A percentile compares a stretch with the other conserved stretches of the same genome.
These are phyloP conservation scores for Speleostelium caveatum DNA, from an alignment of 78 protist genomes.

Conservation along the genomic window DNA sequence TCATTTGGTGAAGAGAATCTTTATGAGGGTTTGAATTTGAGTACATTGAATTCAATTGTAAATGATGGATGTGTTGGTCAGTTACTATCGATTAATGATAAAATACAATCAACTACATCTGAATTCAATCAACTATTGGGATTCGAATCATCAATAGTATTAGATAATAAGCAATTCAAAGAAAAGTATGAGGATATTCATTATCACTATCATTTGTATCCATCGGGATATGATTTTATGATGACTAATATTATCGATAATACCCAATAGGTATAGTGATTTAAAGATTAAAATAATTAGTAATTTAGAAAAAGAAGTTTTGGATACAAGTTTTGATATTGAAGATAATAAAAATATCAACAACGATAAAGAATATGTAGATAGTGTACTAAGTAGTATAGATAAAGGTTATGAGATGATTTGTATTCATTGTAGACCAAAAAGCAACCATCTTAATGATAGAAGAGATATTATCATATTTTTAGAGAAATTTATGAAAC, in stretches of 20 bases:
- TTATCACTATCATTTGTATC: neutral
- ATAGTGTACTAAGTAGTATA: neutral
- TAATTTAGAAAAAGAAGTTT: conserved; percentile 6
- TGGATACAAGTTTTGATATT: neutral
- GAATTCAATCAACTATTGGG: conserved; percentile 61
- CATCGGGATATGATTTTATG: no score
- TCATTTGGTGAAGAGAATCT: conserved; percentile 3
- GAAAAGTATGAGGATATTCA: conserved; percentile 7
- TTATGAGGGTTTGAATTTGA: neutral
- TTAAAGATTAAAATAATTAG: conserved; percentile 19
- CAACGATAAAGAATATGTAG: neutral
- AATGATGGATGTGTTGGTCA: conserved; percentile 73
- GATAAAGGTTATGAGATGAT: conserved; percentile 9
- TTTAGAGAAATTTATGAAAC: neutral
- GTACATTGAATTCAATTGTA: conserved; percentile 8
- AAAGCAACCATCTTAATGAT: neutral
- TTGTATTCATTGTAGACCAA: conserved; percentile 5
- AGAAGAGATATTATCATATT: neutral
- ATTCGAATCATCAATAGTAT: neutral
- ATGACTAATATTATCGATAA: no score
- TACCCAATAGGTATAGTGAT: conserved; percentile 15
- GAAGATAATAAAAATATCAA: neutral
- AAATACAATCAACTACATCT: neutral
- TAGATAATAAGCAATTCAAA: conserved; percentile 2
- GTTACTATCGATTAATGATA: neutral